Percentiles rank a stretch among this genome's conserved stretches.
These are phyloP conservation scores for Aurantiochytrium sp. DNA, from an alignment of 108 stramenopile genomes.

Conservation along the genomic window DNA sequence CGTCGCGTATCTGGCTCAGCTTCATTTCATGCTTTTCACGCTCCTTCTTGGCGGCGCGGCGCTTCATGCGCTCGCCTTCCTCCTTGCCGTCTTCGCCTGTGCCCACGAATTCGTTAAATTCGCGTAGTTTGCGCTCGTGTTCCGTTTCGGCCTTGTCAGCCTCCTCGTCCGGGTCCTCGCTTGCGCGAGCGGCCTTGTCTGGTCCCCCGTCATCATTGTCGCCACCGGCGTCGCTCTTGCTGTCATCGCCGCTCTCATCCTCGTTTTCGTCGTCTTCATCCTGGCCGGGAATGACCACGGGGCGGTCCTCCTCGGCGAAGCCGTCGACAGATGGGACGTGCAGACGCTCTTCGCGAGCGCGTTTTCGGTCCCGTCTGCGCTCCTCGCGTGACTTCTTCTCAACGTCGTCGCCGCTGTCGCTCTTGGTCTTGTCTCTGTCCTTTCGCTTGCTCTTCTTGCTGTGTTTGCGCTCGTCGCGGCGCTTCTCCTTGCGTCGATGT, in stretches of 20 bases:
- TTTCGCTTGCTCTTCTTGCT: background rate
- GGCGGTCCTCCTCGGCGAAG: background rate
- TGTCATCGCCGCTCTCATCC: background rate
- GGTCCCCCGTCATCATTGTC: background rate
- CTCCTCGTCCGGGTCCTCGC: background rate
- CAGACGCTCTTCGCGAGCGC: background rate
- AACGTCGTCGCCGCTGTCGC: background rate
- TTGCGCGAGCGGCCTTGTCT: background rate
- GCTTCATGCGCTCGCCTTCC: background rate
- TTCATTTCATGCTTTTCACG: conserved; percentile 64
- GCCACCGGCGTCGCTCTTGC: background rate
- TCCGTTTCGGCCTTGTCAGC: background rate
- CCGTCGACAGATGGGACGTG: background rate
- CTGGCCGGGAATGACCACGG: background rate
- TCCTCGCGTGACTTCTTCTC: background rate
- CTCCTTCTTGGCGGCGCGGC: background rate
- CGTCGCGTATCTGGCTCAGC: conserved; percentile 51
- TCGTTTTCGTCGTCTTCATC: background rate
- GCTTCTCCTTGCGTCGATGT: background rate
- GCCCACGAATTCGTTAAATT: background rate
- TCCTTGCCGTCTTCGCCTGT: background rate
- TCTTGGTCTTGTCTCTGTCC: background rate
- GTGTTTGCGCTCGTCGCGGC: background rate
- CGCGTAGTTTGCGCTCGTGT: background rate
- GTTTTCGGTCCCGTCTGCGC: background rate